Conservation (phyloP, 176 grass and related monocot species). For the Triticum dicoccoides region DNA sequence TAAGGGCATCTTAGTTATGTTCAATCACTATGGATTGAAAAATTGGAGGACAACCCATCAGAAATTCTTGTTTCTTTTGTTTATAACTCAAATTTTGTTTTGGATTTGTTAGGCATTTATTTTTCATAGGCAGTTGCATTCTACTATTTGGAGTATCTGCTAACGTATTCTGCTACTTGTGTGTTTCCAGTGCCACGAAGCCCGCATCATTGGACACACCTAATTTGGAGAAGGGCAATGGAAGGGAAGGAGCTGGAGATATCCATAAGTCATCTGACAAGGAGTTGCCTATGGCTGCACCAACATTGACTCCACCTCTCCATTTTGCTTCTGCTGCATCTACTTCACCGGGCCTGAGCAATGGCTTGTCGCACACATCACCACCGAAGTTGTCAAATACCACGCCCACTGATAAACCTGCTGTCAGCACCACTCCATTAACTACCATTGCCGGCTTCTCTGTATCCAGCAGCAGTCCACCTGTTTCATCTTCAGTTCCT, state of each 20-base stretch:
- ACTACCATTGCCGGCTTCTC: slow-evolving; percentile 4
- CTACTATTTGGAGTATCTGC: slow-evolving; percentile 3
- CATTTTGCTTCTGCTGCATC: slow-evolving; percentile 44
- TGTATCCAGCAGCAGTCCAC: slow-evolving; percentile 21
- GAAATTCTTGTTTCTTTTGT: not conserved
- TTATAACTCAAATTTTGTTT: not conserved
- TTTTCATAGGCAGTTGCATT: not conserved
- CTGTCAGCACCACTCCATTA: slow-evolving; percentile 4
- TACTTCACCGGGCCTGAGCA: slow-evolving; percentile 40
- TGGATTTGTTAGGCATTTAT: not conserved
- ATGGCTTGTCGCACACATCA: slow-evolving; percentile 36
- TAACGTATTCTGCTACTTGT: slow-evolving; percentile 30
- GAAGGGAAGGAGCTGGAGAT: slow-evolving; percentile 31
- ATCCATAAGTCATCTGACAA: slow-evolving; percentile 32
- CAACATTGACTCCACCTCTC: slow-evolving; percentile 8
- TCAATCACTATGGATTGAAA: not conserved
- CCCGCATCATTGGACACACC: slow-evolving; percentile 4
- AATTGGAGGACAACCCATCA: not conserved
- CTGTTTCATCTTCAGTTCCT: slow-evolving; percentile 20
- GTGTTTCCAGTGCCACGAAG: slow-evolving; percentile 34
- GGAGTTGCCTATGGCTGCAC: slow-evolving; percentile 23
- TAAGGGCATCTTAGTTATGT: slow-evolving; percentile 6
- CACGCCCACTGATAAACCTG: slow-evolving; percentile 13
- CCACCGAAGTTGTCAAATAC: slow-evolving; percentile 30
- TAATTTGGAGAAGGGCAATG: slow-evolving; percentile 22